Evolutionary conservation across 1,139 yeast species (phyloP), one percentile per base, ranked within the genome.

Genomic region (Diutina catenulata): DNA sequence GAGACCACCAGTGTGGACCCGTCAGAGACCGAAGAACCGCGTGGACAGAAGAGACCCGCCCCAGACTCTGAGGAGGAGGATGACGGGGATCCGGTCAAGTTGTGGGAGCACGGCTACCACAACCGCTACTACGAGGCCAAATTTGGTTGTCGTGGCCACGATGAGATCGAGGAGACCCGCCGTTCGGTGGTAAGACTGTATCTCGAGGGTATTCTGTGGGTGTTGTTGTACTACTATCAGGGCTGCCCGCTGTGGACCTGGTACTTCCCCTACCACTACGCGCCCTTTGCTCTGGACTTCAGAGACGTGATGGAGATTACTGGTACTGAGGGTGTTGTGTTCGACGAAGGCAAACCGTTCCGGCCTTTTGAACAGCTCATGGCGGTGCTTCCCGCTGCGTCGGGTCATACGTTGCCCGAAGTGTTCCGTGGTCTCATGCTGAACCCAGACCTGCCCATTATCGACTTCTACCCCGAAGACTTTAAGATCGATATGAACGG

Each of bases 301-400:
- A 59, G 71, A 23, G 74, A 70, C 39, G 59, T 69, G 41, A 50
- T 65, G 36, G 55, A 56, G n/a, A 46, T 52, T 6, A 50, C 51
- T n/a, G 56, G 57, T 27, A 33, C 37, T 6, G 35, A 31, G 9
- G 54, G 53, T n/a, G 68, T 84, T 42, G 56, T 64, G 24, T 88
- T 88, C 51, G 76, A 79, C 15, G 58, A 69, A 47, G 88, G 94
- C 4, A 54, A 58, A 10, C 98, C 98, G 0, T 87, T 91, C 62
- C 75, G 68, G 43, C 98, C 99, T 8, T 91, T 86, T 58, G 94
- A 91, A 55, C 99, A 93, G 62, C 71, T 93, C 50, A 91, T 93
- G 99, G 94, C 96, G 11, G 98, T 93, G 21, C 67, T 93, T 46
- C 99, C 99, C 1, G 95, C 91, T 19, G 76, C 96, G 63, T 87